These are phyloP conservation scores for Aegle marmelos DNA, from an alignment of 345 rosid genomes.

Conservation along the genomic window DNA sequence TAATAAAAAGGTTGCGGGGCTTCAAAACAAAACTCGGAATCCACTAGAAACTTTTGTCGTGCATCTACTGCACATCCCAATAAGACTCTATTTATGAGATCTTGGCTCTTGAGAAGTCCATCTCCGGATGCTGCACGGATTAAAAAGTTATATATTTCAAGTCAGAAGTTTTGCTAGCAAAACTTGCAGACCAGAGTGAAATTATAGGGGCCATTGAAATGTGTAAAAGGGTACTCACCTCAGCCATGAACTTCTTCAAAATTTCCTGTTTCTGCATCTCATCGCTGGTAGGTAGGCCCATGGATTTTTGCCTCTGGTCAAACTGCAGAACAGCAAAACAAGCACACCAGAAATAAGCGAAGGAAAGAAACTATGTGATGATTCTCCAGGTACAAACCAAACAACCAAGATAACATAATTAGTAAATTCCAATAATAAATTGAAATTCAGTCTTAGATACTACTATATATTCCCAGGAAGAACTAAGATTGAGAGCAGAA, in stretches of 20 bases:
- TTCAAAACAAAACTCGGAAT: background rate
- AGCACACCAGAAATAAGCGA: background rate
- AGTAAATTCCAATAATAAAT: background rate
- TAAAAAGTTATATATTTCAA: background rate
- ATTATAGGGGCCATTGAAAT: background rate
- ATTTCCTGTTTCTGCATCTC: slow-evolving; percentile 85
- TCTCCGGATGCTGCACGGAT: slow-evolving; percentile 83
- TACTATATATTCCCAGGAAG: background rate
- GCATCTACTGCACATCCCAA: background rate
- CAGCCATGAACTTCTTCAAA: slow-evolving; percentile 82
- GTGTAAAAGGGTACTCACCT: slow-evolving; percentile 33
- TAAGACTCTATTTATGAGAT: slow-evolving; percentile 22
- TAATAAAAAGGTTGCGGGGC: background rate
- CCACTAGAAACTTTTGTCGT: background rate
- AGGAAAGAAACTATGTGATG: background rate
- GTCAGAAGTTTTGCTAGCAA: background rate
- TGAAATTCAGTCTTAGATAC: background rate
- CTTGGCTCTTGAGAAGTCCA: slow-evolving; percentile 94
- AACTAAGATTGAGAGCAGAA: background rate
- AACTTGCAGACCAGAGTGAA: background rate
- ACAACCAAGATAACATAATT: background rate
- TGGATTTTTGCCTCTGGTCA: slow-evolving; percentile 86
- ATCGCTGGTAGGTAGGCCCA: slow-evolving; percentile 91
- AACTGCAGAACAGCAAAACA: slow-evolving; percentile 41
- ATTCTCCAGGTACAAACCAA: background rate